Percentiles rank a stretch among this genome's conserved stretches.
Evolutionary conservation across 2,329 filamentous ascomycete genomes (phyloP).

Genomic region (Septoria linicola): DNA sequence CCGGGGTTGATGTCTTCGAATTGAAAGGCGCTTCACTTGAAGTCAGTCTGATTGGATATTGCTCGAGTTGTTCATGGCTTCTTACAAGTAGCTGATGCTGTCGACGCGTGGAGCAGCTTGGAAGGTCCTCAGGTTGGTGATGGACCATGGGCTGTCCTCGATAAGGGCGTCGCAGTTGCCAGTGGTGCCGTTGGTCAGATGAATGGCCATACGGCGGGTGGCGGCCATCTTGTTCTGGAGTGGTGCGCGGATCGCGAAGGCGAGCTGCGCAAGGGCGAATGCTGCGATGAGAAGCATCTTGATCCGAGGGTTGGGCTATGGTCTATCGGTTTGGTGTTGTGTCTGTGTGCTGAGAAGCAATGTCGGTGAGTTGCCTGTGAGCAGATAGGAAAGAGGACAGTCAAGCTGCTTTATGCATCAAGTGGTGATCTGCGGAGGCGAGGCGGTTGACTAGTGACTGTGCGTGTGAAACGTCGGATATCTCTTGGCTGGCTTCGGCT

Average conservation of each 20-base stretch:
- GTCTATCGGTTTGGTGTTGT: neutral
- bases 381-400: too few relatives aligned
- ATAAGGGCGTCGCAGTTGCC: slow-evolving; percentile 16
- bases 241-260: slow-evolving; percentile 6
- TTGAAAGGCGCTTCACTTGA: slow-evolving; percentile 20
- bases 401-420: neutral
- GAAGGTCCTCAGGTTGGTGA: slow-evolving; percentile 29
- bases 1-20: slow-evolving; percentile 33
- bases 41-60: neutral
- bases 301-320: neutral
- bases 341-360: neutral
- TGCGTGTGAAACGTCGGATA: slow-evolving; percentile 3
- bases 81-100: slow-evolving; percentile 21
- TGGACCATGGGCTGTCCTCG: slow-evolving; percentile 28
- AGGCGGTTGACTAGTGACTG: neutral
- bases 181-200: slow-evolving; percentile 18
- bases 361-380: neutral
- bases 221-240: slow-evolving; percentile 4
- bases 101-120: slow-evolving; percentile 9
- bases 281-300: slow-evolving; percentile 11
- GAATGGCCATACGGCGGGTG: slow-evolving; percentile 11
- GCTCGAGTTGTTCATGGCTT: neutral
- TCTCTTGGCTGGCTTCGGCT: slow-evolving; percentile 4
- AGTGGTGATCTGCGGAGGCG: too few relatives aligned
- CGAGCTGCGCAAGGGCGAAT: slow-evolving; percentile 4